Percentiles rank a stretch among this genome's conserved stretches.
Evolutionary conservation across 805 yeast species (phyloP).

Genomic region (Yamadazyma akitaensis): DNA sequence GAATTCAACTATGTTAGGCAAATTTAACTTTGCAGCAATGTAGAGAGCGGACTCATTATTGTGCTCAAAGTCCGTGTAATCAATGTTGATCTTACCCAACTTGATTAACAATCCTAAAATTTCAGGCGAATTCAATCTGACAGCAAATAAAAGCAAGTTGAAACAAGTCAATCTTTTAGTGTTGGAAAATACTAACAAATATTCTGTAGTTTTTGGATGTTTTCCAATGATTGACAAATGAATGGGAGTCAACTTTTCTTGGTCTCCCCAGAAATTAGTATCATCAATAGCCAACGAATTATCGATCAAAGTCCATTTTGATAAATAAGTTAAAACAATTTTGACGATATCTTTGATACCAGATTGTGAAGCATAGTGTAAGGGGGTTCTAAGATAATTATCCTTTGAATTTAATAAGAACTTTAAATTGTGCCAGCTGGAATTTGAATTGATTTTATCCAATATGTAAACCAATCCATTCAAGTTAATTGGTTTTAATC

Average conservation of each 20-base stretch:
- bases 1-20: conserved; percentile 48
- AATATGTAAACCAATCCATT: conserved; percentile 61
- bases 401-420: conserved; percentile 59
- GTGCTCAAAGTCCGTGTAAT: conserved; percentile 57
- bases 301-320: conserved; percentile 59
- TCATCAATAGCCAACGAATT: conserved; percentile 52
- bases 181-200: conserved; percentile 48
- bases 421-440: conserved; percentile 11
- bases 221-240: conserved; percentile 80
- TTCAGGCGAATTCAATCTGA: conserved; percentile 58
- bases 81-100: conserved; percentile 58
- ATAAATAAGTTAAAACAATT: conserved; percentile 53
- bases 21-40: conserved; percentile 67
- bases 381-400: conserved; percentile 75
- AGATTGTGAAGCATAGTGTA: conserved; percentile 86
- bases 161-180: conserved; percentile 46
- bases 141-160: conserved; percentile 61
- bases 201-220: conserved; percentile 72
- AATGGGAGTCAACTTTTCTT: conserved; percentile 76
- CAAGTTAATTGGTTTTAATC: conserved; percentile 17
- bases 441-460: conserved; percentile 34
- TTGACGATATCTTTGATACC: conserved; percentile 67
- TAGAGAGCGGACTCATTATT: conserved; percentile 78
- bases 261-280: conserved; percentile 63
- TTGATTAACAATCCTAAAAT: conserved; percentile 53